phyloP scores from a whole-genome alignment of 2,329 filamentous ascomycete species.

The Sporothrix inflata region DNA sequence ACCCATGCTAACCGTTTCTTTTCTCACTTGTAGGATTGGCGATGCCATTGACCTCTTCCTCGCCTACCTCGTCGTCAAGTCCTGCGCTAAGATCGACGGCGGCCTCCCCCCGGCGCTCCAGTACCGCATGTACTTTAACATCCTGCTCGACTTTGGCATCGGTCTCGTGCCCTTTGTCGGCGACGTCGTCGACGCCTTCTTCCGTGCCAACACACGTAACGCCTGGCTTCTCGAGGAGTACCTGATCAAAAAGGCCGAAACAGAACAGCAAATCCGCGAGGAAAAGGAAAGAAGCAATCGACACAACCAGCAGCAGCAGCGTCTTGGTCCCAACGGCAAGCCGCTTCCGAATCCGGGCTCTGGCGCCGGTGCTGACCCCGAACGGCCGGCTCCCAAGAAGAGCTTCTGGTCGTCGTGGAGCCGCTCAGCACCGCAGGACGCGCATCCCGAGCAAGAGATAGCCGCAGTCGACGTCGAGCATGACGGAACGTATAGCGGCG shows the following conservation, averaged over 20 bases:
- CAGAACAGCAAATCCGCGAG: conserved; percentile 41
- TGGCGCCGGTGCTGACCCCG: not conserved
- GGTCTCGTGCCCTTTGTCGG: conserved; percentile 76
- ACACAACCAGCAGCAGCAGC: not conserved
- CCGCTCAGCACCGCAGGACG: not conserved
- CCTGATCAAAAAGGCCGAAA: conserved; percentile 69
- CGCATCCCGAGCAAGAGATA: conserved; percentile 5
- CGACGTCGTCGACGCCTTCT: conserved; percentile 73
- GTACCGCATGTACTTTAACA: conserved; percentile 78
- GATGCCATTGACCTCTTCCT: conserved; percentile 75
- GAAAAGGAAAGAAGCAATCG: not conserved
- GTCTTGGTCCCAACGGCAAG: not conserved
- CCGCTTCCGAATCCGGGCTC: not conserved
- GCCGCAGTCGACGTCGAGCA: not conserved
- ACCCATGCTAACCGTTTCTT: conserved; percentile 31
- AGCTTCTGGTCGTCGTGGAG: conserved; percentile 20
- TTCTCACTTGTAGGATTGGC: conserved; percentile 64
- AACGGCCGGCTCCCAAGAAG: not conserved
- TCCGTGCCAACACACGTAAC: conserved; percentile 78
- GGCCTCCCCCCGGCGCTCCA: conserved; percentile 67
- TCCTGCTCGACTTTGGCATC: conserved; percentile 72
- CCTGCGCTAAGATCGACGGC: conserved; percentile 74
- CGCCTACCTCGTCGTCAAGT: conserved; percentile 73
- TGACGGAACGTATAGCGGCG: not conserved
- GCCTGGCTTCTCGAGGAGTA: conserved; percentile 59